These are phyloP conservation scores for Paecilomyces formosus DNA, from an alignment of 2,329 filamentous ascomycete species.

Conservation along the genomic window DNA sequence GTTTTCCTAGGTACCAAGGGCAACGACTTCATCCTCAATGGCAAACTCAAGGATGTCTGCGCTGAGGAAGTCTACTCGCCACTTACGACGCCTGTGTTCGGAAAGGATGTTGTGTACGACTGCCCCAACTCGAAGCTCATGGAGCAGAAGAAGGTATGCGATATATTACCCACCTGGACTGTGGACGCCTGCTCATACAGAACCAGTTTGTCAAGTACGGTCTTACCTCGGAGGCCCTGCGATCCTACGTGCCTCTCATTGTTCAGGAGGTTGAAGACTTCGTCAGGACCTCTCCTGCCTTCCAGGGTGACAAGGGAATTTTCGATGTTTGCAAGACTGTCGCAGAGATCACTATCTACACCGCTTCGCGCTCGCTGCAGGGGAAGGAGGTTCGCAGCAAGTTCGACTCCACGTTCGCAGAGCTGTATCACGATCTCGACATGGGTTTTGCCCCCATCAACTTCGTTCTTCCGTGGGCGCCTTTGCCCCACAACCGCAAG, in stretches of 20 bases:
- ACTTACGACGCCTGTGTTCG: conserved; percentile 65
- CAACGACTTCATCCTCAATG: conserved; percentile 91
- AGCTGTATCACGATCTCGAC: conserved; percentile 73
- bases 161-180: background rate
- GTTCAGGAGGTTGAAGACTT: conserved; percentile 61
- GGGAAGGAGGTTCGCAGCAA: conserved; percentile 67
- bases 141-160: conserved; percentile 80
- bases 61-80: conserved; percentile 85
- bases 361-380: conserved; percentile 68
- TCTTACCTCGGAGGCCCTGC: conserved; percentile 52
- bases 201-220: conserved; percentile 56
- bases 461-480: conserved; percentile 73
- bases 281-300: conserved; percentile 45
- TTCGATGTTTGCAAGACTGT: conserved; percentile 60
- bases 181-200: conserved; percentile 1
- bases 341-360: conserved; percentile 73
- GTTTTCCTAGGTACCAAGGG: conserved; percentile 74
- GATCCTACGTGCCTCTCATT: conserved; percentile 72
- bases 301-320: conserved; percentile 53
- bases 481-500: conserved; percentile 66
- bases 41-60: conserved; percentile 81
- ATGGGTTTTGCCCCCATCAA: conserved; percentile 74
- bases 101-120: conserved; percentile 81
- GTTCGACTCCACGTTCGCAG: conserved; percentile 64
- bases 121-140: conserved; percentile 87